Evolutionary conservation across 805 yeast genomes (phyloP), one percentile per base, ranked within the genome.

Genomic region (Starmerella bombicola): DNA sequence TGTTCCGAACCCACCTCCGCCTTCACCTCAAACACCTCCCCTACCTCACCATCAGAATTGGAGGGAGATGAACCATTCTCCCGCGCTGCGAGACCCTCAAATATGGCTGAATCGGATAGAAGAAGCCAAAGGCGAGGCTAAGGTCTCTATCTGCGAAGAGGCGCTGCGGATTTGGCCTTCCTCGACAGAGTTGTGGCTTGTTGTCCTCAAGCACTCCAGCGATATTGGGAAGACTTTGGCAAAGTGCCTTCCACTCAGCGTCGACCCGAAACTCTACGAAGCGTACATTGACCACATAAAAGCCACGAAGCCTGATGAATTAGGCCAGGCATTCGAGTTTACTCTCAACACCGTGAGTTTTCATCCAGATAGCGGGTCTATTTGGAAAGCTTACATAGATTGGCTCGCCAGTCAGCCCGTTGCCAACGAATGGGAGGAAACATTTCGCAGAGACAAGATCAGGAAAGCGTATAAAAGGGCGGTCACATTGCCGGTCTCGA

Each of bases 321-420:
- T 48, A 80, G 55, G 76, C 71, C 47, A 86, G 91, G 93, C 95
- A 0, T 88, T 77, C 57, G 93, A 85, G 46, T 73, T 80, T 56
- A 94, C 93, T 1, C 64, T 81, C 16, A 74, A 70, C 22, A 72
- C 76, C 45, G 82, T 86, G 37, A 95, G 95, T 0, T 61, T 74
- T 24, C 97, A 91, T 57, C 71, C 79, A 4, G 66, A 71, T 26
- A 71, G 86, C 16, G 78, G 80, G 24, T 65, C 66, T 2, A 61
- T 91, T 31, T 88, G 95, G 95, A 66, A 69, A 35, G 91, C 81
- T 51, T 91, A 83, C 56, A 56, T 91, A n/a, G 76, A 70, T 8
- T 85, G 84, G 53, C 68, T 85, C 46, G 77, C 75, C 48, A 65
- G 71, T 25, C 75, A 74, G 36, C 86, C 94, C 3, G 55, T 63